A percentile compares a stretch with the other conserved stretches of the same genome.
Evolutionary conservation across 306 rosid genomes (phyloP).

Genomic region (Spatholobus suberectus): DNA sequence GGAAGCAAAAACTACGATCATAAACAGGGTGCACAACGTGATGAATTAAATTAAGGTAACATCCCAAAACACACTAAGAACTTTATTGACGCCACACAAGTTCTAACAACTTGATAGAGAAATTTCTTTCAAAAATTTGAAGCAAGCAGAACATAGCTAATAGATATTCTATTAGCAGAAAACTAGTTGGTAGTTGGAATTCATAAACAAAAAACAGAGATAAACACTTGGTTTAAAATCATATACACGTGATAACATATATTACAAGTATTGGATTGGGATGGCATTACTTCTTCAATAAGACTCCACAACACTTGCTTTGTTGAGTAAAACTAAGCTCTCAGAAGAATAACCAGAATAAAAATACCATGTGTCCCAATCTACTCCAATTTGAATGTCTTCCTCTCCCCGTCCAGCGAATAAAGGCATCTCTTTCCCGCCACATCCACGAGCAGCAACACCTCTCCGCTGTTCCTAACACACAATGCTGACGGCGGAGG

Average conservation of each 20-base stretch:
- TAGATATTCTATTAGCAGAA: not conserved
- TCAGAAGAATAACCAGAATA: conserved; percentile 42
- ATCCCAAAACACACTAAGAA: not conserved
- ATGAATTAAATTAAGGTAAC: not conserved
- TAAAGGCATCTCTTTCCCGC: conserved; percentile 2
- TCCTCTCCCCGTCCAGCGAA: conserved; percentile 4
- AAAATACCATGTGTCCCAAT: not conserved
- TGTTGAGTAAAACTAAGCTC: conserved; percentile 42
- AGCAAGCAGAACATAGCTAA: not conserved
- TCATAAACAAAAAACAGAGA: not conserved
- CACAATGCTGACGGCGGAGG: not conserved
- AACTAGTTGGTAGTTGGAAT: not conserved
- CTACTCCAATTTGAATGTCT: conserved; percentile 30
- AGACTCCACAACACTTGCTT: conserved; percentile 4
- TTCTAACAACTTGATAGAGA: not conserved
- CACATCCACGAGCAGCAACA: conserved; percentile 38
- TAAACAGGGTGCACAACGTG: not conserved
- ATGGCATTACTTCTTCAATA: conserved; percentile 38
- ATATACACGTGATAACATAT: not conserved
- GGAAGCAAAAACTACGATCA: conserved; percentile 27
- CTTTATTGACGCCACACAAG: not conserved
- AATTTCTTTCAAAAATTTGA: not conserved
- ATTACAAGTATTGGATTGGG: not conserved
- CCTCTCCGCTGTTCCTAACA: conserved; percentile 21
- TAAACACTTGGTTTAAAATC: not conserved